Evolutionary conservation across 148 eudicot genomes (phyloP).

Genomic region (Linanthus parryae): DNA sequence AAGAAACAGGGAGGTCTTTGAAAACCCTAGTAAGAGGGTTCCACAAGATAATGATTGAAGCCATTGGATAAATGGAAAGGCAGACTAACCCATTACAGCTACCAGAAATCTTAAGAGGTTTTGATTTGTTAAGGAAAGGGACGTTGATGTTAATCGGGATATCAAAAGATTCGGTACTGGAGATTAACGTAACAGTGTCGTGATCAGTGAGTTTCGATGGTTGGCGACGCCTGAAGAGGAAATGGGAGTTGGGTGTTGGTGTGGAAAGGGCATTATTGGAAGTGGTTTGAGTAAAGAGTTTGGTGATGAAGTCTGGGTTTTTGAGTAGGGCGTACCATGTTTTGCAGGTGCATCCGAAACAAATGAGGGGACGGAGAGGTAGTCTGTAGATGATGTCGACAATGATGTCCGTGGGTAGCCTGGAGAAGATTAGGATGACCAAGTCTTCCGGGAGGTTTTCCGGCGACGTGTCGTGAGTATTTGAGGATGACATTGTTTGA

Average conservation of each 20-base stretch:
- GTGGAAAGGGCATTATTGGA: neutral
- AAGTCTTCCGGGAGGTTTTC: too few species aligned
- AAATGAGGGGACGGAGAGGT: conserved; percentile 15
- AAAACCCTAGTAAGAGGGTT: conserved; percentile 23
- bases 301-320: conserved; percentile 19
- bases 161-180: neutral
- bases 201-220: too few species aligned
- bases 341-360: conserved; percentile 23
- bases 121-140: conserved; percentile 8
- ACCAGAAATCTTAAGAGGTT: conserved; percentile 15
- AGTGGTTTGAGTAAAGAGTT: conserved; percentile 5
- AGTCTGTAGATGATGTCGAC: conserved; percentile 22
- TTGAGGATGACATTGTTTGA: too few species aligned
- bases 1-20: conserved; percentile 6
- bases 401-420: conserved; percentile 25
- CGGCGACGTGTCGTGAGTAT: too few species aligned
- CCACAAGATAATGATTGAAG: conserved; percentile 17
- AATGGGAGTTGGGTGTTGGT: neutral
- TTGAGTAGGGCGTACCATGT: conserved; percentile 22
- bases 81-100: too few species aligned
- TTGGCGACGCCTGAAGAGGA: conserved; percentile 2
- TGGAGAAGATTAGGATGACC: too few species aligned
- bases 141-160: conserved; percentile 14
- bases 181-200: neutral
- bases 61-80: conserved; percentile 15